A percentile compares a stretch with the other conserved stretches of the same genome.
Conservation (phyloP, 2,329 filamentous ascomycete species). For the Fusarium avenaceum region DNA sequence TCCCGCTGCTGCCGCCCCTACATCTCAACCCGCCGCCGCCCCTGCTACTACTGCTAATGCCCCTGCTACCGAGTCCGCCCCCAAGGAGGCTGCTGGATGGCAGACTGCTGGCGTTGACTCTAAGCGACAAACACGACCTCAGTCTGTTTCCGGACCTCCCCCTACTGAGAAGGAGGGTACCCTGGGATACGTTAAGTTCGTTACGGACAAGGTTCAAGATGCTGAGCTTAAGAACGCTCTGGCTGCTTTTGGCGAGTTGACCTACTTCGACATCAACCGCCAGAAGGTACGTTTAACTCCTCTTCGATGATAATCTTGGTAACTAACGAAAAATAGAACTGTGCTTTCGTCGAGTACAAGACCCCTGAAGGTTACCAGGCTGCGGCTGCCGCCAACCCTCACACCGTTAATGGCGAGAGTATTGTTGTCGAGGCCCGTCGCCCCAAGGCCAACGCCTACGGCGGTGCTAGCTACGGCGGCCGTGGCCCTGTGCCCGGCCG, state of each 20-base stretch:
- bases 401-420: conserved; percentile 83
- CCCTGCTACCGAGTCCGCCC: conserved; percentile 57
- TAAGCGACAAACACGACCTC: conserved; percentile 84
- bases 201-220: conserved; percentile 87
- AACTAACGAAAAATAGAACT: conserved; percentile 74
- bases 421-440: conserved; percentile 92
- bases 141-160: conserved; percentile 70
- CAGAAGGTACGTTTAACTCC: conserved; percentile 74
- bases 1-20: conserved; percentile 56
- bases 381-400: conserved; percentile 86
- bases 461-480: conserved; percentile 75
- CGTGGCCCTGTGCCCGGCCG: conserved; percentile 73
- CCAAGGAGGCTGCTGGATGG: conserved; percentile 75
- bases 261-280: conserved; percentile 83
- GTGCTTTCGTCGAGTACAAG: conserved; percentile 95
- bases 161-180: conserved; percentile 79
- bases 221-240: conserved; percentile 79
- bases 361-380: conserved; percentile 84
- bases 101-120: conserved; percentile 88
- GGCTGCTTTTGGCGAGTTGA: conserved; percentile 77
- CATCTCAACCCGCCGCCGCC: conserved; percentile 56
- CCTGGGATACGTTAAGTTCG: conserved; percentile 94
- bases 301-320: neutral
- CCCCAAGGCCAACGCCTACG: conserved; percentile 78
- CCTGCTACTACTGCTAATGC: conserved; percentile 54